These are phyloP conservation scores for Penstemon newberryi DNA, from an alignment of 257 asterid species.

Conservation along the genomic window DNA sequence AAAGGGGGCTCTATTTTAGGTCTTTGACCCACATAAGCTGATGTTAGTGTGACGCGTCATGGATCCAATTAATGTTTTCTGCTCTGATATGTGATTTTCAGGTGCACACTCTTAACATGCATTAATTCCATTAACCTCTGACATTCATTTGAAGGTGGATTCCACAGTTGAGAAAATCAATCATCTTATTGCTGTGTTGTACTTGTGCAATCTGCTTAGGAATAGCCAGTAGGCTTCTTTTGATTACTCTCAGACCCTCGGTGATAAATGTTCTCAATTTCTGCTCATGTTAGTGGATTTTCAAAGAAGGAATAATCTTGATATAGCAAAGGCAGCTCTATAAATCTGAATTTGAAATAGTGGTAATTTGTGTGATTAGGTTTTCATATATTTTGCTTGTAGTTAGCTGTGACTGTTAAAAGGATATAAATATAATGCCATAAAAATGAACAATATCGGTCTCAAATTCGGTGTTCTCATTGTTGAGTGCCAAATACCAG, in stretches of 20 bases:
- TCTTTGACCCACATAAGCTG: not conserved
- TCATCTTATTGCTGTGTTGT: no score
- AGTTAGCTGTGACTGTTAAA: not conserved
- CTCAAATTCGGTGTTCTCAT: not conserved
- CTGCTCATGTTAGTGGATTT: conserved; percentile 3
- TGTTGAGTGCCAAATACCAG: not conserved
- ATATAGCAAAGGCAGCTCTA: conserved; percentile 11
- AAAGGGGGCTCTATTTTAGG: not conserved
- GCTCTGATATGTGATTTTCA: not conserved
- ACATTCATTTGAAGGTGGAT: not conserved
- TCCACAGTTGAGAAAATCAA: not conserved
- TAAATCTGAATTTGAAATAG: not conserved
- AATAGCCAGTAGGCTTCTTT: no score
- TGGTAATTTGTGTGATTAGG: not conserved
- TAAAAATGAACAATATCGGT: not conserved
- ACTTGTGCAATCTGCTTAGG: no score
- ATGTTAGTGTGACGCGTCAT: not conserved
- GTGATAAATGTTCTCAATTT: not conserved
- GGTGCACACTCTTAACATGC: not conserved
- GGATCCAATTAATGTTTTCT: not conserved
- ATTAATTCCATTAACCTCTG: not conserved
- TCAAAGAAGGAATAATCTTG: not conserved
- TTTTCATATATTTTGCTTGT: not conserved
- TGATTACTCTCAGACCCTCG: not conserved
- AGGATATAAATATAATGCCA: not conserved